Conservation (phyloP, 495 filamentous ascomycete genomes). For the Aspergillus panamensis region DNA sequence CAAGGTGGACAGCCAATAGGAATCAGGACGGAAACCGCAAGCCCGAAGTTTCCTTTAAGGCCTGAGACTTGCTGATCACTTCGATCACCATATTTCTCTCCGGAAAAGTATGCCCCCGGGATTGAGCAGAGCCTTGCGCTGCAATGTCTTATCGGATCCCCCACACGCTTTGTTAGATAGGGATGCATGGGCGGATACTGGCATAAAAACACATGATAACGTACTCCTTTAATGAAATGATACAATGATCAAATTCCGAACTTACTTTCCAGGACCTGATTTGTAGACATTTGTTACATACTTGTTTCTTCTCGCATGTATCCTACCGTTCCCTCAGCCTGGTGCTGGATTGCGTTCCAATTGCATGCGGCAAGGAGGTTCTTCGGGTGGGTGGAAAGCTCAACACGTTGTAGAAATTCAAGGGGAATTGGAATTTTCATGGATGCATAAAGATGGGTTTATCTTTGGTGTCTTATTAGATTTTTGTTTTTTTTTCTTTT, state of each 20-base stretch:
- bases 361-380: too few relatives aligned
- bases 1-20: constrained; percentile 69
- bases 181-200: constrained; percentile 8
- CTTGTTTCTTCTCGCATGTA: background rate
- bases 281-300: background rate
- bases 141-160: constrained; percentile 1
- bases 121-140: constrained; percentile 7
- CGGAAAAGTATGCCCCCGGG: constrained; percentile 3
- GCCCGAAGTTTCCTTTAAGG: constrained; percentile 39
- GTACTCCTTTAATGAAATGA: constrained; percentile 34
- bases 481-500: too few relatives aligned
- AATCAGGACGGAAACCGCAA: constrained; percentile 36
- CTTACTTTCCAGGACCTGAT: background rate
- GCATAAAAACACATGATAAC: constrained; percentile 29
- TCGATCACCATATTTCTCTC: constrained; percentile 8
- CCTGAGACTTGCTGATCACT: constrained; percentile 12
- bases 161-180: constrained; percentile 3
- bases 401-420: too few relatives aligned
- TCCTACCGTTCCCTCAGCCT: too few relatives aligned
- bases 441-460: too few relatives aligned
- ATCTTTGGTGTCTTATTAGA: too few relatives aligned
- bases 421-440: too few relatives aligned
- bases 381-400: too few relatives aligned
- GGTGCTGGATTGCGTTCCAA: too few relatives aligned
- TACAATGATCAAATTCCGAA: constrained; percentile 18